A percentile compares a stretch with the other conserved stretches of the same genome.
Evolutionary conservation across 2,329 filamentous ascomycete species (phyloP).

Genomic region (Penicillium polonicum): DNA sequence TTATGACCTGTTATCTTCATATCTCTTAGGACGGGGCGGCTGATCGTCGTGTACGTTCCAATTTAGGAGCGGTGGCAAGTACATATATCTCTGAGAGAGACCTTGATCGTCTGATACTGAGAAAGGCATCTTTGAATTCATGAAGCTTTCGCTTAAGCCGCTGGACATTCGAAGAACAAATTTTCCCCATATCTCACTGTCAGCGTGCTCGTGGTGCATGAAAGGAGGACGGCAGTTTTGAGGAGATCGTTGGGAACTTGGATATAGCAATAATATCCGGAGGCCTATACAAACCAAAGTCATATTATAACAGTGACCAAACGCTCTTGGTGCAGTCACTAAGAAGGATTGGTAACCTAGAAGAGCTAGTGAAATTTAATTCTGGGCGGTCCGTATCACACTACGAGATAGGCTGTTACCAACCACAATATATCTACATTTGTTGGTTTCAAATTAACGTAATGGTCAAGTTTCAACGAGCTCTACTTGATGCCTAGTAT

Average conservation of each 20-base stretch:
- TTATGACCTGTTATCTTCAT: too few relatives aligned
- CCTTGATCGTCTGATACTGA: not conserved
- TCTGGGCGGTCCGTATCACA: too few relatives aligned
- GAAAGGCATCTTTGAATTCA: not conserved
- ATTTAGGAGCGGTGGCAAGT: not conserved
- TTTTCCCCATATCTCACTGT: not conserved
- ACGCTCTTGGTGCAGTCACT: not conserved
- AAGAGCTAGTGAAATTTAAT: not conserved
- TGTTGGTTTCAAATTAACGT: too few relatives aligned
- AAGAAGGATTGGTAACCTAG: not conserved
- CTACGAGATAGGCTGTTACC: too few relatives aligned
- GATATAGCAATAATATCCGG: not conserved
- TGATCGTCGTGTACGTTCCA: conserved; percentile 1
- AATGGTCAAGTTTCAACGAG: too few relatives aligned
- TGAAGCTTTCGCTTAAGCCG: conserved; percentile 2
- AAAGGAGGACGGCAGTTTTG: not conserved
- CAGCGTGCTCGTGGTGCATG: not conserved
- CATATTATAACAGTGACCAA: not conserved
- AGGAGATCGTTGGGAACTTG: too few relatives aligned
- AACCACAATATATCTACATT: too few relatives aligned
- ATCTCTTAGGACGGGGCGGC: not conserved
- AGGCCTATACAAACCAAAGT: not conserved
- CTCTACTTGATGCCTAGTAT: too few relatives aligned
- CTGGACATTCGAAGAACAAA: not conserved
- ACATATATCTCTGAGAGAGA: not conserved